A percentile compares a stretch with the other conserved stretches of the same genome.
Conservation (phyloP, 2,329 filamentous ascomycete genomes). For the Aspergillus sp. region DNA sequence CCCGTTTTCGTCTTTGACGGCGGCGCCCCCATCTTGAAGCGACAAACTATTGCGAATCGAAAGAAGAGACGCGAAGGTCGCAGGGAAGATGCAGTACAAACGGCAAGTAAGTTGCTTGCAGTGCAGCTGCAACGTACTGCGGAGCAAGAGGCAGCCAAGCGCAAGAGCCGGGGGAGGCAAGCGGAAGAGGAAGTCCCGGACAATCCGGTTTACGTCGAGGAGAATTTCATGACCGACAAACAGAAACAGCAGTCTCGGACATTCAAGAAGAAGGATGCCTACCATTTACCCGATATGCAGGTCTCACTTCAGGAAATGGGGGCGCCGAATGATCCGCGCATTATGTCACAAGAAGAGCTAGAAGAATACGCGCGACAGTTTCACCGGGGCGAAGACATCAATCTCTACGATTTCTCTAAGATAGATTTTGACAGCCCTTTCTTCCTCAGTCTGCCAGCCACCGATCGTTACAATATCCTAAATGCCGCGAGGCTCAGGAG, state of each 20-base stretch:
- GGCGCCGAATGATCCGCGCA: constrained; percentile 83
- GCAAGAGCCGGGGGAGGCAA: constrained; percentile 50
- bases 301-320: constrained; percentile 80
- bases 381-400: constrained; percentile 84
- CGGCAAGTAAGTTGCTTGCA: constrained; percentile 85
- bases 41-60: constrained; percentile 80
- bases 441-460: constrained; percentile 84
- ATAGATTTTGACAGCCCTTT: constrained; percentile 97
- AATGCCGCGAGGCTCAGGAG: constrained; percentile 89
- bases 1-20: constrained; percentile 99
- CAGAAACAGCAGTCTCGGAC: constrained; percentile 72
- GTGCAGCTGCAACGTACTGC: constrained; percentile 90
- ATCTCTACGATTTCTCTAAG: constrained; percentile 92
- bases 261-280: constrained; percentile 90
- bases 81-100: constrained; percentile 87
- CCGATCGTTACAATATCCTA: constrained; percentile 94
- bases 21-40: constrained; percentile 84
- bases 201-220: constrained; percentile 85
- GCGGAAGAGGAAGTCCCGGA: constrained; percentile 69
- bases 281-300: constrained; percentile 86
- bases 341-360: constrained; percentile 93
- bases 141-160: constrained; percentile 76
- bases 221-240: constrained; percentile 74
- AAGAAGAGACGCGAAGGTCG: constrained; percentile 81
- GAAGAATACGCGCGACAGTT: constrained; percentile 94